Evolutionary conservation across 371 early-diverging fungal genomes (phyloP).

Genomic region (Phascolomyces articulosus): DNA sequence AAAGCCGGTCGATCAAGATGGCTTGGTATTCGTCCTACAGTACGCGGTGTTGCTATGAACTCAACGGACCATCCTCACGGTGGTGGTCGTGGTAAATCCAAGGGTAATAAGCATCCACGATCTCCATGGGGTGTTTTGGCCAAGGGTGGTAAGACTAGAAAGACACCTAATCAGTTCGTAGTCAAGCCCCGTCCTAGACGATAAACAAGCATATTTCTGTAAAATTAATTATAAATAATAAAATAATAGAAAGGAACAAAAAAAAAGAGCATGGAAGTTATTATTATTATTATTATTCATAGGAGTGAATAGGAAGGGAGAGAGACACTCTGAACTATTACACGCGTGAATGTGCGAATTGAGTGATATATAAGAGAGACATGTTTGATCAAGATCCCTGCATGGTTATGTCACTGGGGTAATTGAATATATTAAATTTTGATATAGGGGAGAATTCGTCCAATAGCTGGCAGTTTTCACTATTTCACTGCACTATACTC

Average conservation of each 20-base stretch:
- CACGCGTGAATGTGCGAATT: too few relatives aligned
- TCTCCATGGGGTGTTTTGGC: conserved; percentile 96
- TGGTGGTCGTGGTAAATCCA: conserved; percentile 97
- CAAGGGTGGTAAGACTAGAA: conserved; percentile 95
- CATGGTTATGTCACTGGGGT: not conserved
- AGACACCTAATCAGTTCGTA: conserved; percentile 74
- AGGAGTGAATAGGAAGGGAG: not conserved
- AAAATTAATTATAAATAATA: conserved; percentile 1
- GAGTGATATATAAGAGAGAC: too few relatives aligned
- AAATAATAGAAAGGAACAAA: not conserved
- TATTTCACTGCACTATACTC: too few relatives aligned
- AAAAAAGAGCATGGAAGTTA: not conserved
- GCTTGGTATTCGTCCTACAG: conserved; percentile 91
- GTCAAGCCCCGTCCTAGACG: conserved; percentile 80
- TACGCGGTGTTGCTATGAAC: conserved; percentile 99
- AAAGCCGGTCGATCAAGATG: conserved; percentile 91
- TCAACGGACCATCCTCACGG: conserved; percentile 99
- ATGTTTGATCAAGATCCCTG: not conserved
- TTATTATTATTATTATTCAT: not conserved
- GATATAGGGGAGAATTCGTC: too few relatives aligned
- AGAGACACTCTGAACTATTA: too few relatives aligned
- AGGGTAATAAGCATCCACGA: conserved; percentile 91
- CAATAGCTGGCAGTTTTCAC: too few relatives aligned
- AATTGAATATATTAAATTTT: not conserved
- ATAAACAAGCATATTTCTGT: conserved; percentile 32